Evolutionary conservation across 352 stramenopile species (phyloP).

Genomic region (Phytophthora sojae): DNA sequence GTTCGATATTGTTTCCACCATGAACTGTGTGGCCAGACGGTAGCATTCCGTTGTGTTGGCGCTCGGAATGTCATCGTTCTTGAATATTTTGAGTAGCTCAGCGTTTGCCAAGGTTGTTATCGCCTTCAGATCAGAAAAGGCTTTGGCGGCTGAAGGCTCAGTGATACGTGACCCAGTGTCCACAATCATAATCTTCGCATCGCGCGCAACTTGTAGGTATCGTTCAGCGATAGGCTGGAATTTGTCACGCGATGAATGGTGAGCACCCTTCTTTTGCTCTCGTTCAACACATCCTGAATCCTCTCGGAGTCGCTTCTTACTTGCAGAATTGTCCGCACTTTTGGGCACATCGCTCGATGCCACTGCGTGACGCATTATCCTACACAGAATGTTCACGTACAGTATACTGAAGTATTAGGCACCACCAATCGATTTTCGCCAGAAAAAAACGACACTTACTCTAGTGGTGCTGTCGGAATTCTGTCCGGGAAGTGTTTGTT

Average conservation of each 20-base stretch:
- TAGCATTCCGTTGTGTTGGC: background rate
- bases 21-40: conserved; percentile 1
- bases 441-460: background rate
- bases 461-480: background rate
- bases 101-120: conserved; percentile 5
- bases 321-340: background rate
- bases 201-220: background rate
- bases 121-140: conserved; percentile 11
- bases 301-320: background rate
- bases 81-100: conserved; percentile 2
- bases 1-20: background rate
- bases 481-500: conserved; percentile 8
- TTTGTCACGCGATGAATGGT: background rate
- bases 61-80: background rate
- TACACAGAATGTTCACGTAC: background rate
- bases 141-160: background rate
- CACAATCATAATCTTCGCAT: background rate
- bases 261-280: background rate
- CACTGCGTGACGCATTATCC: background rate
- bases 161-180: background rate
- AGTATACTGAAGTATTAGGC: too few relatives aligned
- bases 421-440: too few relatives aligned
- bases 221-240: background rate
- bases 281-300: background rate
- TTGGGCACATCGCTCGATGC: background rate